Evolutionary conservation across 495 filamentous ascomycete species (phyloP).

Genomic region (Copromyces sp.): DNA sequence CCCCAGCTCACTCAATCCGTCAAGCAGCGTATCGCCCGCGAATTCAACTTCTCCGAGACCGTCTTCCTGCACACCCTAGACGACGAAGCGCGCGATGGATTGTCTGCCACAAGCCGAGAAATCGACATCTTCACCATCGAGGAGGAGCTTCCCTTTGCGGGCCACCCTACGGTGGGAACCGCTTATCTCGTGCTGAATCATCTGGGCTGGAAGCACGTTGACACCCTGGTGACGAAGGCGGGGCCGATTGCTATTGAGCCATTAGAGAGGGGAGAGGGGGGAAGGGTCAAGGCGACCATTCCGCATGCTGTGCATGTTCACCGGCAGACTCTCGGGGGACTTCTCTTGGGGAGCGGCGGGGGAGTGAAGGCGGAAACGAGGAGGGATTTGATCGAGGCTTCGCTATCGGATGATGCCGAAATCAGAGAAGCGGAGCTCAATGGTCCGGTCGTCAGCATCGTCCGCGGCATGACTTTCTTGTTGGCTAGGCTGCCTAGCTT

Average conservation of each 20-base stretch:
- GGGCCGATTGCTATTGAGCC: slow-evolving; percentile 36
- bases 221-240: slow-evolving; percentile 49
- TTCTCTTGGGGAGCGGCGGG: neutral
- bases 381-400: neutral
- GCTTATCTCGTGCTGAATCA: slow-evolving; percentile 42
- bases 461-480: slow-evolving; percentile 59
- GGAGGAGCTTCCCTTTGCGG: slow-evolving; percentile 61
- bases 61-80: slow-evolving; percentile 58
- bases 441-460: slow-evolving; percentile 50
- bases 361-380: neutral
- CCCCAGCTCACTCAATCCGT: slow-evolving; percentile 33
- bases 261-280: neutral
- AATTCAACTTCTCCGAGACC: slow-evolving; percentile 82
- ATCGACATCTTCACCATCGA: slow-evolving; percentile 64
- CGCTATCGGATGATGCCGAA: slow-evolving; percentile 14
- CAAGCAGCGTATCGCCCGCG: slow-evolving; percentile 57
- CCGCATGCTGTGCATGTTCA: slow-evolving; percentile 62
- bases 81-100: neutral
- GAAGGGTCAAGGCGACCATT: slow-evolving; percentile 42
- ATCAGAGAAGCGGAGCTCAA: slow-evolving; percentile 26
- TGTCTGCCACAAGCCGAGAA: slow-evolving; percentile 14
- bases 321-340: slow-evolving; percentile 16
- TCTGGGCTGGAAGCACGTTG: slow-evolving; percentile 21
- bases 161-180: slow-evolving; percentile 68
- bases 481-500: slow-evolving; percentile 41